phyloP scores from a whole-genome alignment of 306 rosid species.

The Pachyrhizus erosus region DNA sequence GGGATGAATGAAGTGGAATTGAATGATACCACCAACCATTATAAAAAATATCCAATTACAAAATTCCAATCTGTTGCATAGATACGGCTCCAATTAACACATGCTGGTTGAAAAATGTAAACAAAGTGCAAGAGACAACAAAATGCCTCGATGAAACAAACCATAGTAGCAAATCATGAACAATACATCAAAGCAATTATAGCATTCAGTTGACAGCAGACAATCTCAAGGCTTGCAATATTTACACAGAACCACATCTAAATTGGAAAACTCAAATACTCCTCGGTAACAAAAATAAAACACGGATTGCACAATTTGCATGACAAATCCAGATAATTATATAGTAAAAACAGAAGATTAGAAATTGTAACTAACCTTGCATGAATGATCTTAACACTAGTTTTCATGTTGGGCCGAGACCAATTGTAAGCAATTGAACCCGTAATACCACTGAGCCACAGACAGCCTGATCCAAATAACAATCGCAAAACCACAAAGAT shows the following conservation, averaged over 20 bases:
- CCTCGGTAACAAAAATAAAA: background rate
- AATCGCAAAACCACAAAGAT: constrained; percentile 4
- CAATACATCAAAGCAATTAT: background rate
- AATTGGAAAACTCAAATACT: background rate
- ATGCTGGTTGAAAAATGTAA: background rate
- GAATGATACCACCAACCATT: background rate
- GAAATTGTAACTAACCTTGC: constrained; percentile 63
- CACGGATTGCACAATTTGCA: background rate
- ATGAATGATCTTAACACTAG: constrained; percentile 93
- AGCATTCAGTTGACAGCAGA: background rate
- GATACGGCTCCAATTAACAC: background rate
- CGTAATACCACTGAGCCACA: constrained; percentile 89
- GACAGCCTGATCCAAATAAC: constrained; percentile 57
- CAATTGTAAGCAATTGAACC: constrained; percentile 95
- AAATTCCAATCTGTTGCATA: background rate
- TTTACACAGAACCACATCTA: background rate
- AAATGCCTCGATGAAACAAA: background rate
- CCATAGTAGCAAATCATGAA: background rate
- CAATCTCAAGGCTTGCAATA: background rate
- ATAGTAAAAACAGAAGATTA: background rate
- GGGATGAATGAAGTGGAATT: background rate
- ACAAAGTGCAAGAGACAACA: too few species aligned
- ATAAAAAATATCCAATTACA: background rate
- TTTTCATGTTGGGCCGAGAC: constrained; percentile 95
- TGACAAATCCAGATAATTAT: background rate